These are phyloP conservation scores for Aspergillus spinulosporus DNA, from an alignment of 2,329 filamentous ascomycete genomes.

Conservation along the genomic window DNA sequence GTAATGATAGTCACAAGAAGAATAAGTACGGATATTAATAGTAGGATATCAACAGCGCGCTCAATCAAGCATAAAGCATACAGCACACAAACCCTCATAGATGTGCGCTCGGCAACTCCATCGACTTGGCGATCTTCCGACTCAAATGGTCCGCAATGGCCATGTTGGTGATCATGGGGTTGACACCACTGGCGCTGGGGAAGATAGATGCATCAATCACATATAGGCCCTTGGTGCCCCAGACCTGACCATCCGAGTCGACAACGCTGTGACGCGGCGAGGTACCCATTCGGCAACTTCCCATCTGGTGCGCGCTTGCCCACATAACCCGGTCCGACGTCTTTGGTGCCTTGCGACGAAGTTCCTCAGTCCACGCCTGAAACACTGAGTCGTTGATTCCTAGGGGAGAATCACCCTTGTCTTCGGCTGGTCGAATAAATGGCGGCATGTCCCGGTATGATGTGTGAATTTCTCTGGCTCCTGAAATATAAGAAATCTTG, in stretches of 20 bases:
- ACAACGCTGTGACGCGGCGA: conserved; percentile 46
- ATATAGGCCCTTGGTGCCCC: conserved; percentile 49
- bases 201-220: conserved; percentile 53
- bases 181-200: conserved; percentile 53
- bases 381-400: conserved; percentile 58
- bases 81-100: background rate
- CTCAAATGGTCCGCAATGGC: conserved; percentile 51
- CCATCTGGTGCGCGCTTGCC: conserved; percentile 55
- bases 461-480: conserved; percentile 76
- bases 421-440: conserved; percentile 55
- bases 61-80: conserved; percentile 8
- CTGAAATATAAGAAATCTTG: conserved; percentile 75
- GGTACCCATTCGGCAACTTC: conserved; percentile 51
- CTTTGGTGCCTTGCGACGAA: conserved; percentile 50
- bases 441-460: conserved; percentile 62
- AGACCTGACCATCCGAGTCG: conserved; percentile 48
- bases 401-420: conserved; percentile 30
- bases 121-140: conserved; percentile 37
- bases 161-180: conserved; percentile 56
- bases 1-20: conserved; percentile 10
- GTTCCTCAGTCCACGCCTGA: conserved; percentile 54
- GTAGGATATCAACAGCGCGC: background rate
- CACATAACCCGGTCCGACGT: conserved; percentile 46
- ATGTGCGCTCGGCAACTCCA: conserved; percentile 23
- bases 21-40: conserved; percentile 11